Conservation (phyloP, 257 asterid species). For the Capsicum chinense region DNA sequence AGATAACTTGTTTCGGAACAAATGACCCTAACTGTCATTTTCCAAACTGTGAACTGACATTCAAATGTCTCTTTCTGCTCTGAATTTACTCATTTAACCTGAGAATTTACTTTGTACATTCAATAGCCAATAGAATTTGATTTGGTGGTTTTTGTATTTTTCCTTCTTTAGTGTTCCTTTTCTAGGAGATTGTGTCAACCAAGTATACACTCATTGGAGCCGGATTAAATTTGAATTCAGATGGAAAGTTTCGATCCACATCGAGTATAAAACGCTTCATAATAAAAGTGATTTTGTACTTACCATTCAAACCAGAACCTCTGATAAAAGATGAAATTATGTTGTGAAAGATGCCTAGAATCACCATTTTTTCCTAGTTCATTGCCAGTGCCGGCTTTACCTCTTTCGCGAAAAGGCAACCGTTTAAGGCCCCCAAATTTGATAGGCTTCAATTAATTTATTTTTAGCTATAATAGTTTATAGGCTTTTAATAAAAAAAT, state of each 20-base stretch:
- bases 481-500: no score
- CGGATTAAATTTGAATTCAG: not conserved
- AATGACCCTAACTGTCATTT: constrained; percentile 42
- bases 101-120: constrained; percentile 13
- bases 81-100: constrained; percentile 29
- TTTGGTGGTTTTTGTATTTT: not conserved
- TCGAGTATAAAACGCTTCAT: fast-evolving
- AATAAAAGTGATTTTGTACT: not conserved
- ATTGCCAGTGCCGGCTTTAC: no score
- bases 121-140: not conserved
- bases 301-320: not conserved
- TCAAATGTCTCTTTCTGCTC: constrained; percentile 45
- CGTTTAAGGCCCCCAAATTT: no score
- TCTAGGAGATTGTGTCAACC: not conserved
- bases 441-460: no score
- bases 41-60: constrained; percentile 48
- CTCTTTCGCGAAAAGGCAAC: no score
- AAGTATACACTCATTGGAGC: not conserved
- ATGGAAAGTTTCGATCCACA: fast-evolving
- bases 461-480: no score
- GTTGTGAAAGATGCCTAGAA: no score
- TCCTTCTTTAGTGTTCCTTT: not conserved
- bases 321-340: no score
- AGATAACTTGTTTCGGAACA: no score
- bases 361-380: no score